These are phyloP conservation scores for Fusarium heterosporum DNA, from an alignment of 2,329 filamentous ascomycete genomes.

Conservation along the genomic window DNA sequence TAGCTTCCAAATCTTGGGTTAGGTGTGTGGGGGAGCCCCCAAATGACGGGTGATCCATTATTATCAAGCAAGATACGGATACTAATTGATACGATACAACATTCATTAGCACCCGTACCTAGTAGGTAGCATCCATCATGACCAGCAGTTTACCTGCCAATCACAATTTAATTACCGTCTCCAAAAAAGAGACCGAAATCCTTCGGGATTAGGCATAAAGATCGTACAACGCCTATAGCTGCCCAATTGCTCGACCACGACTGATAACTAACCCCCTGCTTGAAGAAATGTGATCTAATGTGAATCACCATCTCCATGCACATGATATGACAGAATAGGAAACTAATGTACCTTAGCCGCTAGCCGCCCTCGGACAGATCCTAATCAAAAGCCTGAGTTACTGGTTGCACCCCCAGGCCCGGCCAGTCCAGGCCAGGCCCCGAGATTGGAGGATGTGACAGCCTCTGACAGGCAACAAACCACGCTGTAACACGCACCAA, in stretches of 20 bases:
- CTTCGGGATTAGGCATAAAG: slow-evolving; percentile 10
- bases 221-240: slow-evolving; percentile 14
- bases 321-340: slow-evolving; percentile 29
- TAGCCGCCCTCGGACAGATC: slow-evolving; percentile 13
- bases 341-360: slow-evolving; percentile 31
- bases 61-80: no score
- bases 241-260: slow-evolving; percentile 14
- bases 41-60: no score
- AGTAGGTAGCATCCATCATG: no score
- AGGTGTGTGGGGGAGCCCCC: no score
- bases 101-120: no score
- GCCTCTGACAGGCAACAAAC: background rate
- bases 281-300: slow-evolving; percentile 27
- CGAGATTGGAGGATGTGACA: slow-evolving; percentile 42
- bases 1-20: background rate
- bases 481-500: slow-evolving; percentile 25
- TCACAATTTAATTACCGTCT: background rate
- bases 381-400: slow-evolving; percentile 6
- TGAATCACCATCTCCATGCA: slow-evolving; percentile 28
- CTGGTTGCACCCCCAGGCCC: slow-evolving; percentile 26
- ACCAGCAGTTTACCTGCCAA: background rate
- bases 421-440: slow-evolving; percentile 1
- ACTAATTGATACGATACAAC: no score
- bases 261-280: slow-evolving; percentile 19
- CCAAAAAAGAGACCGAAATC: slow-evolving; percentile 3